Conservation (phyloP, 345 rosid species). For the Streptanthus diversifolius region DNA sequence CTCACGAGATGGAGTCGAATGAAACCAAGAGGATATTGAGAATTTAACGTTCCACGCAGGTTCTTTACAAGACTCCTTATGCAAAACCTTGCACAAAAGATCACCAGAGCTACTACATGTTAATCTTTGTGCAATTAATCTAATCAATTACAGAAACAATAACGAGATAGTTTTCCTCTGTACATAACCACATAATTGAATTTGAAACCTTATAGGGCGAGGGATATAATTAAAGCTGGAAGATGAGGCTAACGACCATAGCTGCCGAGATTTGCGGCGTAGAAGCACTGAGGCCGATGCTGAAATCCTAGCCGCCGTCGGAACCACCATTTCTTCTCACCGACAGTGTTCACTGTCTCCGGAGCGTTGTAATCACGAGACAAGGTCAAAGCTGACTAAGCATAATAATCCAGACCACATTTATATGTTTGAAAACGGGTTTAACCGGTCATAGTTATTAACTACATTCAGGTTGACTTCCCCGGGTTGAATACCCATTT, state of each 20-base stretch:
- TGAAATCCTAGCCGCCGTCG: conserved; percentile 41
- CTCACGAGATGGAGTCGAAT: conserved; percentile 35
- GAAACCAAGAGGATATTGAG: conserved; percentile 42
- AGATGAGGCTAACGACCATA: conserved; percentile 14
- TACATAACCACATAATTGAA: too few species aligned
- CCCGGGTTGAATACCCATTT: neutral
- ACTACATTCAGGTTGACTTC: neutral
- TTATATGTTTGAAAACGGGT: neutral
- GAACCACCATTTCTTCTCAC: conserved; percentile 22
- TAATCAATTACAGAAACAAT: too few species aligned
- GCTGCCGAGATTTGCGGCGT: conserved; percentile 18
- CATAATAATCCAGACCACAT: neutral
- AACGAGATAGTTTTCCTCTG: too few species aligned
- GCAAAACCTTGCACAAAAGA: conserved; percentile 61
- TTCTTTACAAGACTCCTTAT: conserved; percentile 18
- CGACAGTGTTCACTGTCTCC: neutral
- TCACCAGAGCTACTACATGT: conserved; percentile 55
- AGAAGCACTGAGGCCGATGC: conserved; percentile 11
- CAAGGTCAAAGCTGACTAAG: neutral
- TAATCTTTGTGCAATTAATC: neutral
- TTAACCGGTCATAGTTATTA: neutral
- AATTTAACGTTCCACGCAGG: neutral
- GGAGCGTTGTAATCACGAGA: neutral
- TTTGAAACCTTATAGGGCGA: conserved; percentile 39
- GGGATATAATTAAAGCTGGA: neutral